Base-by-base conservation (phyloP, 2,329 filamentous ascomycete genomes). In the Sclerotinia borealis region DNA sequence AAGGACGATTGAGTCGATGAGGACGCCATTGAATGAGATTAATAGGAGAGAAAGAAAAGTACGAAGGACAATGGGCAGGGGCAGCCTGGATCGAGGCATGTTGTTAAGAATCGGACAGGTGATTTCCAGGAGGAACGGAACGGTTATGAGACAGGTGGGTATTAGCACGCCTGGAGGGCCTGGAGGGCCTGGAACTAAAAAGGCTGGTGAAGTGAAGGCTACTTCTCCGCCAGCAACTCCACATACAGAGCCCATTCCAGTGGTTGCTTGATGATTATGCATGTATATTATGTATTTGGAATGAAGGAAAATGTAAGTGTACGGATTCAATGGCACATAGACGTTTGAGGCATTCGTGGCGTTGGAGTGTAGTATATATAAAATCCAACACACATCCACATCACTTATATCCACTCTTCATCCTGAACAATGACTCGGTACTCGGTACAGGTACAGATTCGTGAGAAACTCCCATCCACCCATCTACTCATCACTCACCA, bases 101-200 rank as follows among this genome's bases (percentile, higher is more conserved):
- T 54, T 74, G 63, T 67, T 68, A 64, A 70, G 64, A 59, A 72
- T 75, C 63, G 74, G 74, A 37, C 69, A 68, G 58, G 63, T 74
- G 11, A 74, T 75, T 63, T 73, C 72, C 1, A 56, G 66, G 60
- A 75, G 69, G 61, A 68, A 65, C 54, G 58, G 61, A 37, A 19
- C 66, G n/a, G 51, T 63, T 8, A 49, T 72, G 25, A 65, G 67
- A 47, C 62, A 61, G 27, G 64, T 64, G 25, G 69, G 67, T 22
- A 52, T 70, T 61, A 63, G 56, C 48, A 59, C 25, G n/a, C 31
- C 31, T 29, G 36, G 11, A 29, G 31, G 43, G 9, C 8, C 27
- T 3, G 39, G 17, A n/a, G n/a, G n/a, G n/a, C n/a, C n/a, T 22
- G 19, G 17, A 48, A 5, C 25, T 19, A 34, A 31, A 25, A 34